phyloP scores from a whole-genome alignment of 2,329 filamentous ascomycete genomes.

The Aureobasidium sp. region DNA sequence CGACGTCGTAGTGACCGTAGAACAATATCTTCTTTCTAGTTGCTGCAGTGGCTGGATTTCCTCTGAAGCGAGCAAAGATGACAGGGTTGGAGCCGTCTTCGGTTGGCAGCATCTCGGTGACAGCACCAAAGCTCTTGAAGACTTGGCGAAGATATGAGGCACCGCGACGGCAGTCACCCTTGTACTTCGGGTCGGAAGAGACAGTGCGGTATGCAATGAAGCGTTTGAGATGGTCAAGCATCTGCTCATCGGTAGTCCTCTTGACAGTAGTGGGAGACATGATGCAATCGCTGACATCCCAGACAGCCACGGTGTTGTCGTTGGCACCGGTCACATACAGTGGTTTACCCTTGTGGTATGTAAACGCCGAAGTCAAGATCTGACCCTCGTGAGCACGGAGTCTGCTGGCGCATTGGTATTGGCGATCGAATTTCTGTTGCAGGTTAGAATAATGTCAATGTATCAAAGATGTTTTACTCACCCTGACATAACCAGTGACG shows the following conservation, averaged over 20 bases:
- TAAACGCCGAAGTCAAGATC: constrained; percentile 74
- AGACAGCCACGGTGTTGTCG: constrained; percentile 80
- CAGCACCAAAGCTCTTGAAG: constrained; percentile 85
- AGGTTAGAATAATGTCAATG: neutral
- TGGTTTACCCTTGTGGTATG: constrained; percentile 60
- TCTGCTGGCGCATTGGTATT: constrained; percentile 68
- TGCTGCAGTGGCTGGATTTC: constrained; percentile 57
- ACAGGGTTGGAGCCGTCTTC: constrained; percentile 75
- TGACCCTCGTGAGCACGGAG: constrained; percentile 83
- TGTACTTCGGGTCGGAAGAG: constrained; percentile 75
- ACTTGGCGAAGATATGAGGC: constrained; percentile 84
- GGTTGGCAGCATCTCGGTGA: constrained; percentile 83
- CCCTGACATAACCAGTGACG: constrained; percentile 79
- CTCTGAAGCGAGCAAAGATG: constrained; percentile 82
- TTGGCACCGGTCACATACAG: constrained; percentile 93
- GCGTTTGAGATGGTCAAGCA: constrained; percentile 59
- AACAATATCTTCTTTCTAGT: constrained; percentile 82
- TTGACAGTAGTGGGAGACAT: constrained; percentile 36
- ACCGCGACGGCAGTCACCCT: constrained; percentile 85
- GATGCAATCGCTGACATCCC: constrained; percentile 61
- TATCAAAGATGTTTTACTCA: constrained; percentile 37
- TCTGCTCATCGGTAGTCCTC: constrained; percentile 54
- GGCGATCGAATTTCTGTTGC: constrained; percentile 62
- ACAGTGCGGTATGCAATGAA: constrained; percentile 91
- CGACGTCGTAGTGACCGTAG: constrained; percentile 97